Percentiles rank a stretch among this genome's conserved stretches.
phyloP scores from a whole-genome alignment of 2,329 filamentous ascomycete genomes.

The Neopestalotiopsis clavispora region DNA sequence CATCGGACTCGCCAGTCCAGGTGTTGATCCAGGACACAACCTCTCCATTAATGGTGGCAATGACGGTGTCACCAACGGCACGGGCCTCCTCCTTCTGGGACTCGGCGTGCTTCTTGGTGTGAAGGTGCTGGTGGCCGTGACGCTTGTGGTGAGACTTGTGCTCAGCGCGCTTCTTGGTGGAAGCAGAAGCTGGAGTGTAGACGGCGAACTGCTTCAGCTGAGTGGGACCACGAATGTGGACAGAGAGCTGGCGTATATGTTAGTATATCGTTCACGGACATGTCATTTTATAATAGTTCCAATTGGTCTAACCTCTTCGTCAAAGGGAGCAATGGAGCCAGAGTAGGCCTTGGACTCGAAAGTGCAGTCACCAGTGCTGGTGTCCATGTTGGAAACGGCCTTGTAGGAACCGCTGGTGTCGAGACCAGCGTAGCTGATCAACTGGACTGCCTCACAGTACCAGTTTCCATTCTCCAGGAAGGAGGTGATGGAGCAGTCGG shows the following conservation, averaged over 20 bases:
- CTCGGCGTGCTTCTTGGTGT: slow-evolving; percentile 45
- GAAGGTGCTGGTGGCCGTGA: slow-evolving; percentile 56
- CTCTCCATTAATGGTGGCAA: slow-evolving; percentile 62
- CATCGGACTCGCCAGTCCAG: slow-evolving; percentile 44
- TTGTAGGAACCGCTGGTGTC: slow-evolving; percentile 67
- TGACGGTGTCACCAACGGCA: slow-evolving; percentile 50
- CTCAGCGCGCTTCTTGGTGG: slow-evolving; percentile 40
- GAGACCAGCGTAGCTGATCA: slow-evolving; percentile 71
- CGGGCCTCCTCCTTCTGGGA: slow-evolving; percentile 51
- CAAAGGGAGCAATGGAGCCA: slow-evolving; percentile 68
- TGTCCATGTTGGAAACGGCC: slow-evolving; percentile 63
- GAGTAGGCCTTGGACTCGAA: slow-evolving; percentile 57
- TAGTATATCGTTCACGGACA: slow-evolving; percentile 19
- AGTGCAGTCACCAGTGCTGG: slow-evolving; percentile 57
- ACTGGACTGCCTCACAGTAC: slow-evolving; percentile 68
- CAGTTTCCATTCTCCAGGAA: slow-evolving; percentile 59
- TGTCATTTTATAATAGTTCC: neutral
- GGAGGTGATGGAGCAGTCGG: slow-evolving; percentile 20
- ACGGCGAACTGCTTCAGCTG: slow-evolving; percentile 70
- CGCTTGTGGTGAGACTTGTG: slow-evolving; percentile 41
- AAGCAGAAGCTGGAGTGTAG: slow-evolving; percentile 63
- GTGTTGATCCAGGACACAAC: slow-evolving; percentile 64
- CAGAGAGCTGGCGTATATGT: slow-evolving; percentile 59
- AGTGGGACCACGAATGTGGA: slow-evolving; percentile 75
- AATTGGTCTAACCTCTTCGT: slow-evolving; percentile 66